These are phyloP conservation scores for Monosporascus ibericus DNA, from an alignment of 2,329 filamentous ascomycete species.

Conservation along the genomic window DNA sequence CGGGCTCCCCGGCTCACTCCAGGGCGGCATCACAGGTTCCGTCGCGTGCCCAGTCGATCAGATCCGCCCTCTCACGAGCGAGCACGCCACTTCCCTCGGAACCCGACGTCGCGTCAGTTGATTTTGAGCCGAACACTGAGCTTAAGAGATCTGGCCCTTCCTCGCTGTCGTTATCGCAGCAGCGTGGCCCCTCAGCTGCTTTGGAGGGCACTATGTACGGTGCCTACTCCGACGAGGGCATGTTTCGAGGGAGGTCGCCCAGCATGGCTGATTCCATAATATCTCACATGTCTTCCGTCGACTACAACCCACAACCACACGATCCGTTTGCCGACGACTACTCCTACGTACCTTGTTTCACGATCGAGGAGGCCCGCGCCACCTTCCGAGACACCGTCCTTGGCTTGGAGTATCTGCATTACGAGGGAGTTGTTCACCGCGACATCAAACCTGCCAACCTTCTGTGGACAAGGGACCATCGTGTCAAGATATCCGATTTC, in stretches of 20 bases:
- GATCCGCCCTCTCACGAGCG: slow-evolving; percentile 32
- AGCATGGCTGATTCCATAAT: slow-evolving; percentile 76
- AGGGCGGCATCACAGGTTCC: slow-evolving; percentile 39
- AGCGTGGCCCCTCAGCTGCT: slow-evolving; percentile 47
- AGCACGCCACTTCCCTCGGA: slow-evolving; percentile 28
- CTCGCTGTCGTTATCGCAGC: slow-evolving; percentile 47
- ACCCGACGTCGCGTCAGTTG: slow-evolving; percentile 25
- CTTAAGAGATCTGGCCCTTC: slow-evolving; percentile 47
- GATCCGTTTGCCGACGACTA: slow-evolving; percentile 78
- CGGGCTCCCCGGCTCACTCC: slow-evolving; percentile 17
- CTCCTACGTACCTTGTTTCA: slow-evolving; percentile 90
- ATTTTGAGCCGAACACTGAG: slow-evolving; percentile 40
- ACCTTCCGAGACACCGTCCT: slow-evolving; percentile 91
- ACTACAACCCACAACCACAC: slow-evolving; percentile 51
- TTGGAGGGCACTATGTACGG: slow-evolving; percentile 76
- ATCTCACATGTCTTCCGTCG: slow-evolving; percentile 61
- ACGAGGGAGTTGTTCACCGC: slow-evolving; percentile 76
- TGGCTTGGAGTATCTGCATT: slow-evolving; percentile 88
- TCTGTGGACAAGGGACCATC: slow-evolving; percentile 75
- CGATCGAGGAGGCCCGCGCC: slow-evolving; percentile 71
- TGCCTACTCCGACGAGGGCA: slow-evolving; percentile 54
- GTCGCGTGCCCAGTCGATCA: slow-evolving; percentile 41
- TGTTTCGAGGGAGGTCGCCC: slow-evolving; percentile 61
- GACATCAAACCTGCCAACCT: slow-evolving; percentile 90
- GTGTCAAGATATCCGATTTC: slow-evolving; percentile 97